phyloP scores from a whole-genome alignment of 116 monocot species.

The Thalassia testudinum region DNA sequence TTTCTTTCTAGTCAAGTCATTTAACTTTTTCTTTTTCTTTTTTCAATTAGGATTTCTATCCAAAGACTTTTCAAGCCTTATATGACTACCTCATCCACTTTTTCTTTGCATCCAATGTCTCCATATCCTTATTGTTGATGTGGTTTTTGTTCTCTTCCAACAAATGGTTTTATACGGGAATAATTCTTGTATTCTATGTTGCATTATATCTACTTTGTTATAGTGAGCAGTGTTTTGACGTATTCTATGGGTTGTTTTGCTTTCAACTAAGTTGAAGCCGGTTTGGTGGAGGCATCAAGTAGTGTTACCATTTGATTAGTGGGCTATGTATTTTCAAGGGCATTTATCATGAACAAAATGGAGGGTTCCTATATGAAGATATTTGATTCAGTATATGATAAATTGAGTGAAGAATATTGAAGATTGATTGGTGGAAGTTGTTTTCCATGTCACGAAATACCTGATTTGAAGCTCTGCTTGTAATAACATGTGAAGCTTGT shows the following conservation, averaged over 20 bases:
- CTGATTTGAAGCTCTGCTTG: slow-evolving; percentile 8
- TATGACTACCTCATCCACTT: no score
- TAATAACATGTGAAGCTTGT: no score
- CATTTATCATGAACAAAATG: slow-evolving; percentile 35
- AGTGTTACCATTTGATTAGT: slow-evolving; percentile 15
- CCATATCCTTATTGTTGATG: neutral
- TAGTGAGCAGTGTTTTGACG: slow-evolving; percentile 61
- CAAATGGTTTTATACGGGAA: neutral
- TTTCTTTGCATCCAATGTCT: no score
- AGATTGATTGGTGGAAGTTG: slow-evolving; percentile 26
- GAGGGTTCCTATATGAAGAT: slow-evolving; percentile 20
- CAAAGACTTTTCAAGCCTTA: no score
- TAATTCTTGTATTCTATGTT: neutral
- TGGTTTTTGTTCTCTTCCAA: neutral
- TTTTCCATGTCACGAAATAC: neutral
- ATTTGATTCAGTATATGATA: slow-evolving; percentile 15
- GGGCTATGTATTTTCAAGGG: slow-evolving; percentile 8
- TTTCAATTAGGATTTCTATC: no score
- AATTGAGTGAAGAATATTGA: slow-evolving; percentile 31
- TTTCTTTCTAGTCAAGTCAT: neutral
- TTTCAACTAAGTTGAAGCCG: slow-evolving; percentile 71
- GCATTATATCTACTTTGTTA: neutral
- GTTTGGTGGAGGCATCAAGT: slow-evolving; percentile 26
- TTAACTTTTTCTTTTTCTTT: no score
- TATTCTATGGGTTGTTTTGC: slow-evolving; percentile 58